Conservation (phyloP, 192 early-diverging fungal species). For the Linnemannia exigua region DNA sequence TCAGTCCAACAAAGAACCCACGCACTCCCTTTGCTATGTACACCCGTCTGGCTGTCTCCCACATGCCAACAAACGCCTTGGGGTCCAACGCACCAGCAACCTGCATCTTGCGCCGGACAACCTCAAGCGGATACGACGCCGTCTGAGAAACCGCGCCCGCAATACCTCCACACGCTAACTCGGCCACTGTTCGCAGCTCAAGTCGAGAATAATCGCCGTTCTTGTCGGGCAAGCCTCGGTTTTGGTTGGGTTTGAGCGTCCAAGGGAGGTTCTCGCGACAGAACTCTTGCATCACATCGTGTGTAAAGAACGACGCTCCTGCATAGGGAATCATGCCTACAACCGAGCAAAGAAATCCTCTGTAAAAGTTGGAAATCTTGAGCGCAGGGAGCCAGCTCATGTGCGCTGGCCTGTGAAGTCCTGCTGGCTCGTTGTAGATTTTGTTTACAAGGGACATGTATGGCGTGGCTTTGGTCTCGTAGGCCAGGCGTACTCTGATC, state of each 20-base stretch:
- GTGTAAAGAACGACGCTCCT: conserved; percentile 94
- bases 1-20: conserved; percentile 98
- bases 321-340: conserved; percentile 98
- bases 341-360: conserved; percentile 91
- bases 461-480: conserved; percentile 69
- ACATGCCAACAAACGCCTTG: conserved; percentile 63
- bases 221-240: conserved; percentile 33
- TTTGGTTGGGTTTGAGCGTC: conserved; percentile 39
- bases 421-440: conserved; percentile 86
- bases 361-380: conserved; percentile 88
- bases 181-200: conserved; percentile 81
- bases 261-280: conserved; percentile 61
- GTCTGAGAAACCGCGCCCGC: conserved; percentile 91
- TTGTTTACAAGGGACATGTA: conserved; percentile 56
- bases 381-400: conserved; percentile 26
- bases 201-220: conserved; percentile 60
- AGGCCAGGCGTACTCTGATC: conserved; percentile 94
- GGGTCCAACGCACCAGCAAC: conserved; percentile 77
- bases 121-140: conserved; percentile 92
- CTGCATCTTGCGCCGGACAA: conserved; percentile 90
- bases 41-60: conserved; percentile 73
- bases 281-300: conserved; percentile 80
- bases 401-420: conserved; percentile 47
- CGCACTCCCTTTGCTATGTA: conserved; percentile 75
- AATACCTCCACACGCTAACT: conserved; percentile 84